phyloP scores from a whole-genome alignment of 306 rosid genomes.

The Quercus mongolica region DNA sequence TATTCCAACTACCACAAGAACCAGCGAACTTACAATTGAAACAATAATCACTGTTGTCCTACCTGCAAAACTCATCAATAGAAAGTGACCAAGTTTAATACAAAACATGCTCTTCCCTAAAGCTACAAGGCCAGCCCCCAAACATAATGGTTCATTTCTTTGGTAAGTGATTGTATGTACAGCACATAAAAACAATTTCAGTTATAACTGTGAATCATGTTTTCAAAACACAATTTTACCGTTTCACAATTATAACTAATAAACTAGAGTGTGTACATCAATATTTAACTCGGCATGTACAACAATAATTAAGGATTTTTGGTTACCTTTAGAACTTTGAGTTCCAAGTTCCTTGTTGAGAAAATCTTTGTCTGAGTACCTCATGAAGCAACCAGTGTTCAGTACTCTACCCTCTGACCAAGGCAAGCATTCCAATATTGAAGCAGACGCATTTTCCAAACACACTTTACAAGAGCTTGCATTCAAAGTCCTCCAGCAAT shows the following conservation, averaged over 20 bases:
- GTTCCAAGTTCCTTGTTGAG: constrained; percentile 50
- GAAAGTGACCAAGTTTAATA: constrained; percentile 9
- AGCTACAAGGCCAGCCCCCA: neutral
- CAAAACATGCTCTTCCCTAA: neutral
- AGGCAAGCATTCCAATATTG: constrained; percentile 69
- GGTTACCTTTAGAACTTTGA: constrained; percentile 52
- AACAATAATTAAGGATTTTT: too few relatives aligned
- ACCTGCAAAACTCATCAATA: constrained; percentile 47
- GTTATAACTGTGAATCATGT: too few relatives aligned
- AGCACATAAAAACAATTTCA: too few relatives aligned
- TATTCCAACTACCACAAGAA: constrained; percentile 51
- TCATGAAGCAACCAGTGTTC: constrained; percentile 89
- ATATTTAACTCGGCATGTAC: too few relatives aligned
- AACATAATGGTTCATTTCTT: neutral
- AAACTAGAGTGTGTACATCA: too few relatives aligned
- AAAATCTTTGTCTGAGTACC: constrained; percentile 74
- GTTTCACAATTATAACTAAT: neutral
- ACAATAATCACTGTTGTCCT: constrained; percentile 43
- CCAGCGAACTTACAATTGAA: constrained; percentile 59
- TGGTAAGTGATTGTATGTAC: neutral
- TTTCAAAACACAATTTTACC: too few relatives aligned
- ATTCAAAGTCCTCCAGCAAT: constrained; percentile 82
- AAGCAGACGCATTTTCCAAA: constrained; percentile 64
- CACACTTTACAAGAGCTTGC: constrained; percentile 64
- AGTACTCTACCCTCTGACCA: constrained; percentile 73